Evolutionary conservation across 257 asterid species (phyloP), one percentile per base, ranked within the genome.

Genomic region (Penstemon davidsonii): DNA sequence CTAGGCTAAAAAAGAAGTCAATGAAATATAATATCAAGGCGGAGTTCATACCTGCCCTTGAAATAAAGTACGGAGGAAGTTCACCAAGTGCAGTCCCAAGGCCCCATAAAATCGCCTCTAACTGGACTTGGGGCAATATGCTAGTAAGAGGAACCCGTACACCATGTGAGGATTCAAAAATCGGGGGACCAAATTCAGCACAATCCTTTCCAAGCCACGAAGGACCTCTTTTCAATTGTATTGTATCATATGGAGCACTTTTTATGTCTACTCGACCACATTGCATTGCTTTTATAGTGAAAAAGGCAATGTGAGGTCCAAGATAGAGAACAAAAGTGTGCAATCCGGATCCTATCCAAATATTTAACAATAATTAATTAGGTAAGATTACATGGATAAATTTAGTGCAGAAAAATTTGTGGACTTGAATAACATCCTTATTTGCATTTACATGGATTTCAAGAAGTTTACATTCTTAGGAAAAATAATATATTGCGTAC

Each of bases 1-100:
- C 6, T n/a, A 39, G 25, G 38, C 60, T 18, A 36, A 12, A 44
- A 68, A 55, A 69, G 43, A 13, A 53, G 54, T 13, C 15, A 44
- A 1, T 8, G 8, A 33, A 10, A 40, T 58, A 15, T 57, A 37
- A 15, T 47, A 33, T 15, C 6, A n/a, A 39, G 43, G 4, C n/a
- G 4, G 49, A 19, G 7, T 63, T 76, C 77, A 53, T 75, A 92
- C 98, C 98, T 68, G 98, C 96, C 83, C 98, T 82, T 68, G 98
- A 92, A 75, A 92, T 89, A 69, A 92, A 92, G 80, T 92, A 92
- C 9, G 98, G 98, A 60, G 97, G 98, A 51, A 92, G 97, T 75
- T 92, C 98, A 39, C 98, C 98, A 41, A 92, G 96, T 11, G 98
- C 98, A 36, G 98, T 92, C 50, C 98, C 97, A 41, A 89, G 74